Conservation (phyloP, 352 stramenopile species). For the Globisporangium abappressorium region DNA sequence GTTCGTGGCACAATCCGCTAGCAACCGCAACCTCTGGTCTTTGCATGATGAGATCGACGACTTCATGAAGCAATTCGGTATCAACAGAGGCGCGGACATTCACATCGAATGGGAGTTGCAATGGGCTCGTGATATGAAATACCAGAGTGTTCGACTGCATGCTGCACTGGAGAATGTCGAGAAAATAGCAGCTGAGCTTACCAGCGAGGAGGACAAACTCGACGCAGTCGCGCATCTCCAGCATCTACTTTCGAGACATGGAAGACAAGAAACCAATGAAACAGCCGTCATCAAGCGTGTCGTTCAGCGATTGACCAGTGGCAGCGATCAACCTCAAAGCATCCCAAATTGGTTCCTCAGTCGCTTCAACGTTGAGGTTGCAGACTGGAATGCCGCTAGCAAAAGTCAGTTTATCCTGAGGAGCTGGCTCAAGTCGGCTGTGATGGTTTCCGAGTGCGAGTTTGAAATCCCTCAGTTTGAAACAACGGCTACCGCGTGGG, state of each 20-base stretch:
- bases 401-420: not conserved
- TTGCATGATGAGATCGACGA: conserved; percentile 10
- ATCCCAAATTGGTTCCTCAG: conserved; percentile 3
- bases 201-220: not conserved
- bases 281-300: not conserved
- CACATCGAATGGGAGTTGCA: not conserved
- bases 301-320: not conserved
- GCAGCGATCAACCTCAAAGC: not conserved
- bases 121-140: not conserved
- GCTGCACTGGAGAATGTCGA: not conserved
- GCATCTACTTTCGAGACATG: not conserved
- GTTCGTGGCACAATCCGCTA: not conserved
- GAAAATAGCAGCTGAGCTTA: not conserved
- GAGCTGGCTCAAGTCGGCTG: not conserved
- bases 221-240: not conserved
- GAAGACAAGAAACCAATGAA: not conserved
- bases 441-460: conserved; percentile 2
- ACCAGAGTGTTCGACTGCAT: not conserved
- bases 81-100: not conserved
- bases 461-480: conserved; percentile 2
- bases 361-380: conserved; percentile 8
- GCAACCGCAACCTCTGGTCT: not conserved
- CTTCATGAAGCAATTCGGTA: not conserved
- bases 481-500: not conserved
- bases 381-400: not conserved